A percentile compares a stretch with the other conserved stretches of the same genome.
phyloP scores from a whole-genome alignment of 495 filamentous ascomycete species.

The Tricharina praecox region DNA sequence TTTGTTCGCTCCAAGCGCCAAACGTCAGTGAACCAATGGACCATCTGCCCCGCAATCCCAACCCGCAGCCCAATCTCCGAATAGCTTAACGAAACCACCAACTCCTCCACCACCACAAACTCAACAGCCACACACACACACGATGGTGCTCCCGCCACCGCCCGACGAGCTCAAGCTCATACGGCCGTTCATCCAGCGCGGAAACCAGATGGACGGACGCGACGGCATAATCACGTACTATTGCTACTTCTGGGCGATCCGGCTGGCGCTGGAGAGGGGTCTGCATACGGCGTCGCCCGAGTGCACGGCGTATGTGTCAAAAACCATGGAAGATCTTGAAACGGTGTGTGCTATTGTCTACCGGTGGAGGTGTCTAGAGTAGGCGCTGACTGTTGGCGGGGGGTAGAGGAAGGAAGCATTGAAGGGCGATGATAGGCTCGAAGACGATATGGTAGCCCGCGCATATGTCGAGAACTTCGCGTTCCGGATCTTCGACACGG shows the following conservation, averaged over 20 bases:
- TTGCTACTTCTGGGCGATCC: conserved; percentile 87
- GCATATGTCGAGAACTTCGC: conserved; percentile 92
- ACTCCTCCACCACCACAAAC: too few relatives aligned
- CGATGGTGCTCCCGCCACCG: conserved; percentile 50
- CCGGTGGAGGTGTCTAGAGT: background rate
- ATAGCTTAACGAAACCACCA: too few relatives aligned
- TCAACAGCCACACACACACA: background rate
- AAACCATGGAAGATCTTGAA: conserved; percentile 84
- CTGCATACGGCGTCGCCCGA: conserved; percentile 65
- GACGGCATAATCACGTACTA: conserved; percentile 86
- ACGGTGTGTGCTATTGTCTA: conserved; percentile 35
- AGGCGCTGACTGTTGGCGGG: background rate
- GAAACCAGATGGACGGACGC: conserved; percentile 62
- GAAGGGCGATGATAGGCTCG: conserved; percentile 50
- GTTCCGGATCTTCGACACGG: conserved; percentile 67
- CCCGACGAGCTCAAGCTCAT: conserved; percentile 61
- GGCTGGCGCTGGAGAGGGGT: conserved; percentile 65
- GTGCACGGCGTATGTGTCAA: conserved; percentile 56
- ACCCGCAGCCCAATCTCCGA: too few relatives aligned
- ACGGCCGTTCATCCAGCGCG: conserved; percentile 60
- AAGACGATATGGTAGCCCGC: conserved; percentile 66
- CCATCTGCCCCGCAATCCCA: too few relatives aligned
- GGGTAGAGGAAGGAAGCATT: conserved; percentile 19
- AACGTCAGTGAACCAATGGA: too few relatives aligned
- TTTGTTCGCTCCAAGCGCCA: too few relatives aligned